Evolutionary conservation across 768 basidiomycete genomes (phyloP).

Genomic region (Porphyrellus cyaneotinctus): DNA sequence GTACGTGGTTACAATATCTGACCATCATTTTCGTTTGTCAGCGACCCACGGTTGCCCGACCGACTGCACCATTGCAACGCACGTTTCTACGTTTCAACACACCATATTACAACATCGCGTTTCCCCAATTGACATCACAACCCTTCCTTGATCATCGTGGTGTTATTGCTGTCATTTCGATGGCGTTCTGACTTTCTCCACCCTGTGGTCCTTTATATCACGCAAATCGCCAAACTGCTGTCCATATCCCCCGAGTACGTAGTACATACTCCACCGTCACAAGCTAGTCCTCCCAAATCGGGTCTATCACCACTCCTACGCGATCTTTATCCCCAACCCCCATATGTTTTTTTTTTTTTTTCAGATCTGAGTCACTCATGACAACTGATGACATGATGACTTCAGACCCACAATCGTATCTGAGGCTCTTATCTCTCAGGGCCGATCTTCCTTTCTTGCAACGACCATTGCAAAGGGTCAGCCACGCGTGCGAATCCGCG

Average conservation of each 20-base stretch:
- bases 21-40: background rate
- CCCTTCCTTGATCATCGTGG: background rate
- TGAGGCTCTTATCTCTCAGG: background rate
- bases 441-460: background rate
- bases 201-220: background rate
- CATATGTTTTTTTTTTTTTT: too few species aligned
- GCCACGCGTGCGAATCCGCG: background rate
- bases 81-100: background rate
- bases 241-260: background rate
- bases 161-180: background rate
- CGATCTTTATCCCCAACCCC: too few species aligned
- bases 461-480: background rate
- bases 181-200: background rate
- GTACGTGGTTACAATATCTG: background rate
- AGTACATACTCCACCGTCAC: background rate
- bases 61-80: background rate
- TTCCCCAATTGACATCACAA: background rate
- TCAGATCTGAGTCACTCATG: background rate
- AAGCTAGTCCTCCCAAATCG: background rate
- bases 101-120: background rate
- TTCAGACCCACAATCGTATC: background rate
- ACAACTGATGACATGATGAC: background rate
- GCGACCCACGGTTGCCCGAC: background rate
- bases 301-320: background rate
- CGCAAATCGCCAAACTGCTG: background rate